phyloP scores from a whole-genome alignment of 2,329 filamentous ascomycete species.

The Podosphaera fusca region DNA sequence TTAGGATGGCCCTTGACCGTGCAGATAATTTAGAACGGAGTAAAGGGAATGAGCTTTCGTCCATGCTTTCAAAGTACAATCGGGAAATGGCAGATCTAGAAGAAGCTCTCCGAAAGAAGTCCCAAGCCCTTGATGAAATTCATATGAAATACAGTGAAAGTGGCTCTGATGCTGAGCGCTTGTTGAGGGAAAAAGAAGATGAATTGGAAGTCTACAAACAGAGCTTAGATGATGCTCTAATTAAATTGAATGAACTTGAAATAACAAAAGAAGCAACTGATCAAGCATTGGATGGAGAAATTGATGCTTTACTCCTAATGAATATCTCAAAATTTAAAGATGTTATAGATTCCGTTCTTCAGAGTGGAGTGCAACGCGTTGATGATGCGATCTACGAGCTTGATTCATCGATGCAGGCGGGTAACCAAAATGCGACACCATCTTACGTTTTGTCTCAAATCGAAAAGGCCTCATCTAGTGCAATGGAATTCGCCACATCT shows the following conservation, averaged over 20 bases:
- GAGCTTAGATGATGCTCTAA: constrained; percentile 85
- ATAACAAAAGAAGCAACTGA: constrained; percentile 54
- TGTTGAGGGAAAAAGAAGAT: constrained; percentile 83
- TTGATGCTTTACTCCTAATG: constrained; percentile 68
- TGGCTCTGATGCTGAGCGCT: constrained; percentile 62
- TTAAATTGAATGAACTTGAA: constrained; percentile 78
- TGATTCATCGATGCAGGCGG: constrained; percentile 93
- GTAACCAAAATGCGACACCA: constrained; percentile 92
- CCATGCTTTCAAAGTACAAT: constrained; percentile 89
- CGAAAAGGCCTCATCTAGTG: constrained; percentile 81
- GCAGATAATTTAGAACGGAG: constrained; percentile 79
- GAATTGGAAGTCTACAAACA: constrained; percentile 96
- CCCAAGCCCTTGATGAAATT: constrained; percentile 62
- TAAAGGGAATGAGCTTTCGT: constrained; percentile 87
- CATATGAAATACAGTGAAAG: constrained; percentile 58
- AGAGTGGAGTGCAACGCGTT: constrained; percentile 77
- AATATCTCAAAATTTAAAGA: constrained; percentile 88
- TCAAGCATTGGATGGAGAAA: constrained; percentile 63
- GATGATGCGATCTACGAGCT: constrained; percentile 94
- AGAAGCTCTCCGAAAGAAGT: constrained; percentile 75
- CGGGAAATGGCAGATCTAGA: constrained; percentile 92
- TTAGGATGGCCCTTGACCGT: constrained; percentile 74
- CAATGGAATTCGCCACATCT: constrained; percentile 90
- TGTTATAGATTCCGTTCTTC: constrained; percentile 88
- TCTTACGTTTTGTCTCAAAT: constrained; percentile 90